These are phyloP conservation scores for Anaeromyces robustus DNA, from an alignment of 192 early-diverging fungal species.

Conservation along the genomic window DNA sequence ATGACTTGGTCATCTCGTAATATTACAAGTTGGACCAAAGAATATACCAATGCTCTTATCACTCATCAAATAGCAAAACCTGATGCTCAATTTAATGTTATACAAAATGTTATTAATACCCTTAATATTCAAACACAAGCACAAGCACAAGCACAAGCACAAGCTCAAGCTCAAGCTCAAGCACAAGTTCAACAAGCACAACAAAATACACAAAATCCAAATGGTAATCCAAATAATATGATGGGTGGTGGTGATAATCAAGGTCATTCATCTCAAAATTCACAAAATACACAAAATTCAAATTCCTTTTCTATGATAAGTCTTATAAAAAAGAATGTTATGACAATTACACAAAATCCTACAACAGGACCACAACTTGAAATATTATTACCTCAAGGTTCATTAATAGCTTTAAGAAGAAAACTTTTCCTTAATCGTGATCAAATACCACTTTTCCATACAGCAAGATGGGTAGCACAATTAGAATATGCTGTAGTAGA, in stretches of 20 bases:
- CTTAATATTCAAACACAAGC: neutral
- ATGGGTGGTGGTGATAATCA: neutral
- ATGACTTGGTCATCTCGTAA: conserved; percentile 12
- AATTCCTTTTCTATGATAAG: neutral
- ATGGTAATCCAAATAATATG: neutral
- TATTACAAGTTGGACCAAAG: neutral
- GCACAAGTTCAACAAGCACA: too few relatives aligned
- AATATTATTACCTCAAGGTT: conserved; percentile 4
- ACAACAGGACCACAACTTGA: neutral
- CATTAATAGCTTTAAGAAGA: conserved; percentile 13
- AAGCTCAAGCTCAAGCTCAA: too few relatives aligned
- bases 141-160: too few relatives aligned
- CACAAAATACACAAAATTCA: neutral
- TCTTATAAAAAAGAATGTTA: neutral
- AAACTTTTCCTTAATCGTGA: conserved; percentile 65
- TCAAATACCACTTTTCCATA: conserved; percentile 71
- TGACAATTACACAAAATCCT: neutral
- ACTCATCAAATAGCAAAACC: neutral
- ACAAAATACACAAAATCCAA: too few relatives aligned
- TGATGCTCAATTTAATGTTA: neutral
- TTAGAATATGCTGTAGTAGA: conserved; percentile 26
- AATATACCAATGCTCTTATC: neutral
- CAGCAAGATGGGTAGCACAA: conserved; percentile 64
- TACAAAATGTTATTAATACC: neutral
- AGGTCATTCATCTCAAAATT: neutral